Evolutionary conservation across 305 asterid species (phyloP), one percentile per base, ranked within the genome.

Genomic region (Fraxinus angustifolia): DNA sequence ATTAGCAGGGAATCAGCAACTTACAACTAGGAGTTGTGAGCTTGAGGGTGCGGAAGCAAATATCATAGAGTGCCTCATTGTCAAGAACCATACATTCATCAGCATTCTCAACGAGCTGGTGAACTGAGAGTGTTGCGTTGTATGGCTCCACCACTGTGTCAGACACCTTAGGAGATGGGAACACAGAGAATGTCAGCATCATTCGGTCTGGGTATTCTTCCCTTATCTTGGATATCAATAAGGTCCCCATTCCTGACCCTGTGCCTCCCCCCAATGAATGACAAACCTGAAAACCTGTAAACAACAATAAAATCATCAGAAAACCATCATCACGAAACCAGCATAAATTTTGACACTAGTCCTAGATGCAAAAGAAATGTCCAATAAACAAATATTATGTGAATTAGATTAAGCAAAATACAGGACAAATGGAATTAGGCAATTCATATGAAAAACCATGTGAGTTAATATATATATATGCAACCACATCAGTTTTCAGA

Each of bases 261-360:
- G 86, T 86, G 42, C 89, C 89, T 36, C 89, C 89, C 72, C 89
- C 89, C 86, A 87, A 67, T 67, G 89, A 86, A 82, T 87, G 89
- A 30, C 89, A 87, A 40, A 87, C 89, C 70, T 21, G 31, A 60
- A 60, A 60, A 2, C 70, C 70, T 60, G 31, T 2, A 17, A 60
- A 21, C 70, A 21, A 16, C 31, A 19, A 60, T 21, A 7, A 26
- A 60, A 60, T 19, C 70, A 21, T 60, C 70, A 83, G 62, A 36
- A 36, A 36, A 36, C 42, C 42, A 36, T 7, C 42, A 36, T 36
- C 42, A 36, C 11, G 53, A 26, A 60, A 60, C 14, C 6, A 60
- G 14, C 12, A 60, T 8, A 60, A 60, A 21, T 60, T 60, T 8
- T 48, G 70, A 19, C 70, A 60, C 31, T 5, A 21, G 28, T 19